Conservation (phyloP, 1,284 basidiomycete genomes). For the Puccinia triticina region DNA sequence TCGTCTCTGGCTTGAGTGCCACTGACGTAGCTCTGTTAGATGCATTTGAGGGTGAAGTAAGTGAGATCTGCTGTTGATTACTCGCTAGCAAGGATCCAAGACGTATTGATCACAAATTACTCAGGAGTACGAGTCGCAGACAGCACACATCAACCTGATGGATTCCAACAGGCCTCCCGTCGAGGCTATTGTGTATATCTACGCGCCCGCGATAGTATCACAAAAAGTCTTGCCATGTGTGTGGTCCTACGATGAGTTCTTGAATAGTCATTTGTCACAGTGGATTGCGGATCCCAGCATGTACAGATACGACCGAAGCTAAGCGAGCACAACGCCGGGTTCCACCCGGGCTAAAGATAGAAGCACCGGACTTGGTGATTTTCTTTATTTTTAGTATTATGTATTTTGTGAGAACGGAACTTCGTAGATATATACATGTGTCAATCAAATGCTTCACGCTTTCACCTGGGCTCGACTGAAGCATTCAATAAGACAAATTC, state of each 20-base stretch:
- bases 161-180: neutral
- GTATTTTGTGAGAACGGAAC: neutral
- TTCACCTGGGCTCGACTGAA: neutral
- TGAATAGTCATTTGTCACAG: constrained; percentile 11
- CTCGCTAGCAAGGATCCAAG: neutral
- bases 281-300: constrained; percentile 20
- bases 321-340: too few relatives aligned
- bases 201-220: too few relatives aligned
- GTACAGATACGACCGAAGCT: neutral
- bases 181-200: too few relatives aligned
- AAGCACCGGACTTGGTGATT: neutral
- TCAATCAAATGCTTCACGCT: too few relatives aligned
- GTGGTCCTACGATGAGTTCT: constrained; percentile 38
- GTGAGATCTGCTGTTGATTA: neutral
- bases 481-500: too few relatives aligned
- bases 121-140: constrained; percentile 20
- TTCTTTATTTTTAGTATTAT: too few relatives aligned
- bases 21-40: constrained; percentile 8
- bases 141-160: neutral
- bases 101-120: neutral
- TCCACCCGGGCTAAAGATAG: neutral
- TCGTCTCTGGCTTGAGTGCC: neutral
- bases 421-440: too few relatives aligned
- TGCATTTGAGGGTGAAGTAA: constrained; percentile 16
- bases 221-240: constrained; percentile 17